phyloP scores from a whole-genome alignment of 306 rosid species.

The Dryas octopetala region DNA sequence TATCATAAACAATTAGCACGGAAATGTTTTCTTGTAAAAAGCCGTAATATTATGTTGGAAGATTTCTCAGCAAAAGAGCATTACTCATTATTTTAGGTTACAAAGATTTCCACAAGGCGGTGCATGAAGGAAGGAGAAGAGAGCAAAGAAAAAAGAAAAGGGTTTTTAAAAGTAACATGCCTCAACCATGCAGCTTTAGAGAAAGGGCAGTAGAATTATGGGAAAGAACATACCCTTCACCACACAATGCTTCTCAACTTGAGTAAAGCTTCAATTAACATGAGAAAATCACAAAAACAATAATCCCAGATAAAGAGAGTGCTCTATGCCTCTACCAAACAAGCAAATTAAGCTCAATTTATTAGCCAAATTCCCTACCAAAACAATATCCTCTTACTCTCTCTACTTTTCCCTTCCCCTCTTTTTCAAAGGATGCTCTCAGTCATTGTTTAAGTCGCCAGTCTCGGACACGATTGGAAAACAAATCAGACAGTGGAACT shows the following conservation, averaged over 20 bases:
- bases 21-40: too few relatives aligned
- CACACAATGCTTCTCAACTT: not conserved
- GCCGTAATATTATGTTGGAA: too few relatives aligned
- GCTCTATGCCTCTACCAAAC: not conserved
- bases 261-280: slow-evolving; percentile 7
- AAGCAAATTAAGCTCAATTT: slow-evolving; percentile 24
- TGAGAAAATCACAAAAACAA: not conserved
- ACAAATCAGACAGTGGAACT: slow-evolving; percentile 30
- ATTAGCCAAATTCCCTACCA: slow-evolving; percentile 36
- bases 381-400: slow-evolving; percentile 34
- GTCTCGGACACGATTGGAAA: slow-evolving; percentile 44
- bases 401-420: slow-evolving; percentile 3
- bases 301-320: slow-evolving; percentile 5
- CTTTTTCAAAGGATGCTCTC: slow-evolving; percentile 31
- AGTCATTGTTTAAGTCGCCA: slow-evolving; percentile 42
- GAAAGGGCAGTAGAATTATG: not conserved
- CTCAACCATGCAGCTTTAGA: too few relatives aligned
- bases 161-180: too few relatives aligned
- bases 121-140: too few relatives aligned
- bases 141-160: too few relatives aligned
- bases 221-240: not conserved
- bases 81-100: too few relatives aligned
- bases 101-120: too few relatives aligned
- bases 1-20: too few relatives aligned
- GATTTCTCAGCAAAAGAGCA: too few relatives aligned